Evolutionary conservation across 1,284 basidiomycete species (phyloP).

Genomic region (Malassezia slooffiae): DNA sequence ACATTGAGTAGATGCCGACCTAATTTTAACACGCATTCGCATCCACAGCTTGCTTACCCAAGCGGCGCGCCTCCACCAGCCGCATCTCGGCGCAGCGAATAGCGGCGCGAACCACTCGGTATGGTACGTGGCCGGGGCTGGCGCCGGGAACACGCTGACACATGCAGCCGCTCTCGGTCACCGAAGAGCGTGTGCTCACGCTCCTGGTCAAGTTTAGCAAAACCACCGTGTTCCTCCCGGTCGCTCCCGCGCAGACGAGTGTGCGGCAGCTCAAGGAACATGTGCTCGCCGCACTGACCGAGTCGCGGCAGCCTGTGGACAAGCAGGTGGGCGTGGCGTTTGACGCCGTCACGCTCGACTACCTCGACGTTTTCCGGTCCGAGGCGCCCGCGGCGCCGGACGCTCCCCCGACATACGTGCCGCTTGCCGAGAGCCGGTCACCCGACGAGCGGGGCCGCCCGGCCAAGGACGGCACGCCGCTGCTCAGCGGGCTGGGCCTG

Average conservation of each 20-base stretch:
- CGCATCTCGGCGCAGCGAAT: no score
- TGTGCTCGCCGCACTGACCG: not conserved
- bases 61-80: no score
- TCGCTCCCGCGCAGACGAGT: constrained; percentile 3
- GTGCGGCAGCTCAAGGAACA: constrained; percentile 1
- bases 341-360: not conserved
- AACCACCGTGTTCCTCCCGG: constrained; percentile 5
- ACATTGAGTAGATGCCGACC: no score
- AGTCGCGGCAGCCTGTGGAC: constrained; percentile 9
- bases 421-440: not conserved
- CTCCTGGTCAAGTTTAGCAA: constrained; percentile 10
- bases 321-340: constrained; percentile 4
- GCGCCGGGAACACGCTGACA: no score
- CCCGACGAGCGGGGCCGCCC: not conserved
- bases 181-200: constrained; percentile 3
- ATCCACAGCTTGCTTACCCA: no score
- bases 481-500: not conserved
- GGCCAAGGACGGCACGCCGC: constrained; percentile 3
- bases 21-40: no score
- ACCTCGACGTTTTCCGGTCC: constrained; percentile 5
- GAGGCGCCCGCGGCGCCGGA: not conserved
- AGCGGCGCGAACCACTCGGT: no score
- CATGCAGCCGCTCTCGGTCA: no score
- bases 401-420: not conserved
- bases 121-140: no score